Base-by-base conservation (phyloP, 176 grass and related monocot genomes). In the Microstegium vimineum region DNA sequence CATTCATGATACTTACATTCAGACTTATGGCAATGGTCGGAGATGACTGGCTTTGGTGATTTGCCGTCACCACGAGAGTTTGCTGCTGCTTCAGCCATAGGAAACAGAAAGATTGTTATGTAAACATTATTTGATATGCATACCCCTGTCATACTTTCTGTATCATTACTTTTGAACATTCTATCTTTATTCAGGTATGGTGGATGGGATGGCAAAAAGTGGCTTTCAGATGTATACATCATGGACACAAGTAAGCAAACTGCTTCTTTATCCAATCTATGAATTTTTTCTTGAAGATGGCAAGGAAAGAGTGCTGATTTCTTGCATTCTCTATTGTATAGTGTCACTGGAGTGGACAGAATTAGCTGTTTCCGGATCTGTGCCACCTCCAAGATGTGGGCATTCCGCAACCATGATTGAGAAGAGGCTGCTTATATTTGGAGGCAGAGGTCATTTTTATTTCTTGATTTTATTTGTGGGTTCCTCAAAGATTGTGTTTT, bases 361-460 rank as follows among this genome's bases (percentile, higher is more conserved):
- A 83, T 85, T 98, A 74, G 85, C 92, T 63, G 79, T 95, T 87
- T 82, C 89, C n/a, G 92, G 90, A 76, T 82, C 95, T 35, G 84
- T 67, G 31, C 95, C 95, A 30, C 88, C 88, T 69, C 76, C 95
- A 72, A 93, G 95, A 91, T 98, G 90, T 38, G 90, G 95, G 60
- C 95, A 98, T 85, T 91, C 95, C 38, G 95, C 89, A 40, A 98
- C 95, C 74, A 98, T 98, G 95, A 94, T 98, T 69, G 95, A 98
- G 82, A 98, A 98, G 69, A 90, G 95, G 45, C 73, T 98, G 45
- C 86, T 98, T 71, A 81, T 95, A 31, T 98, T 94, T 87, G 92
- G 95, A 65, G 95, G 95, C 77, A 98, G 95, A 93, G 92, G 95
- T 98, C 86, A 87, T 35, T 65, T 4, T 37, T 59, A 35, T 51